phyloP scores from a whole-genome alignment of 768 basidiomycete species.

The Termitomyces bulborhizus region DNA sequence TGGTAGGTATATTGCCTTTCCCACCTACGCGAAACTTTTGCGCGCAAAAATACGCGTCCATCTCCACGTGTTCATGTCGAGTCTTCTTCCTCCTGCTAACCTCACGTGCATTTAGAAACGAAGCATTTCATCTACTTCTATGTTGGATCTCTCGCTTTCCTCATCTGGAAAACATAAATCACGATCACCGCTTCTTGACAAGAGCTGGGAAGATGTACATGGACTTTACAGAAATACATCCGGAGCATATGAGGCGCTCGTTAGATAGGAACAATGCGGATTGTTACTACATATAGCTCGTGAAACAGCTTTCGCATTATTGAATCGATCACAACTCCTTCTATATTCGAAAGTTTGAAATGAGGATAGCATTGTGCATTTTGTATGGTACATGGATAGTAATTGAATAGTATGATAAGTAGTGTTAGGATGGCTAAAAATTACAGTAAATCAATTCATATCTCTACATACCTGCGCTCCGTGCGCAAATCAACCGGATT shows the following conservation, averaged over 20 bases:
- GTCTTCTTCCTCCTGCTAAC: slow-evolving; percentile 7
- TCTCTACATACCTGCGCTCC: slow-evolving; percentile 9
- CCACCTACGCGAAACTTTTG: background rate
- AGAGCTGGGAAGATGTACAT: background rate
- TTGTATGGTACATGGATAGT: slow-evolving; percentile 11
- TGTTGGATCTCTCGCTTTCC: slow-evolving; percentile 85
- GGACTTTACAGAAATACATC: slow-evolving; percentile 5
- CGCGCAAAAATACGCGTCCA: slow-evolving; percentile 19
- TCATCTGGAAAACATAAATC: slow-evolving; percentile 88
- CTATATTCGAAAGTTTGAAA: background rate
- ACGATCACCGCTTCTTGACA: background rate
- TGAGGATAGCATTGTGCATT: slow-evolving; percentile 12
- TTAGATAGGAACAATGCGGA: slow-evolving; percentile 10
- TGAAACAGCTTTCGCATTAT: slow-evolving; percentile 12
- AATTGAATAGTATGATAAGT: slow-evolving; percentile 9
- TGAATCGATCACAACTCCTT: slow-evolving; percentile 7
- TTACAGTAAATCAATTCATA: slow-evolving; percentile 6
- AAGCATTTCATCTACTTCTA: slow-evolving; percentile 99
- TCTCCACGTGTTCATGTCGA: background rate
- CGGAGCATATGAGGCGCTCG: slow-evolving; percentile 1
- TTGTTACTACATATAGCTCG: slow-evolving; percentile 11
- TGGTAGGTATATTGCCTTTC: slow-evolving; percentile 45
- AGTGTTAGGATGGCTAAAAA: slow-evolving; percentile 5
- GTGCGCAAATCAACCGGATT: slow-evolving; percentile 14
- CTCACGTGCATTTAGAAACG: slow-evolving; percentile 56